Percentiles rank a stretch among this genome's conserved stretches.
phyloP scores from a whole-genome alignment of 768 basidiomycete genomes.

The Lanmaoa rubissima region DNA sequence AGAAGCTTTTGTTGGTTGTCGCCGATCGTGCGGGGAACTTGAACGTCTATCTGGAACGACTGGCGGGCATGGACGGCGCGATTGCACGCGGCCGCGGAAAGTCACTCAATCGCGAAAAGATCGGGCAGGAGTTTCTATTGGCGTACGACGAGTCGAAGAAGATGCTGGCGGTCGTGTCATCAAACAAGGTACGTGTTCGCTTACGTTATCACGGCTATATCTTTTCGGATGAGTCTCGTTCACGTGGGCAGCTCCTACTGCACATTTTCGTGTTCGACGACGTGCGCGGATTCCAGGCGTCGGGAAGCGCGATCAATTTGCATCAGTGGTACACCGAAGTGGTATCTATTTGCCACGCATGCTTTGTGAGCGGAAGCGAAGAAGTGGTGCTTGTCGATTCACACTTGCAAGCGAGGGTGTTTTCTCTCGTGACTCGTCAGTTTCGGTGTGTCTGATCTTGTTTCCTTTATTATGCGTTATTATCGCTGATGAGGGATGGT shows the following conservation, averaged over 20 bases:
- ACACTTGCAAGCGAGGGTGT: conserved; percentile 43
- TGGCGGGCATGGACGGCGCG: conserved; percentile 32
- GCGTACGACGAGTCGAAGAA: conserved; percentile 54
- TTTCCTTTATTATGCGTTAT: neutral
- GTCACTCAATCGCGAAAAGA: conserved; percentile 41
- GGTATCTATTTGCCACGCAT: conserved; percentile 33
- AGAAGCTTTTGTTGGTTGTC: conserved; percentile 43
- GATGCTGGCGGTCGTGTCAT: conserved; percentile 45
- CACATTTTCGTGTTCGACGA: conserved; percentile 52
- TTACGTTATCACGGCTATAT: fast-evolving
- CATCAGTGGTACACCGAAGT: conserved; percentile 40
- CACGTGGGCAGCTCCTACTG: conserved; percentile 32
- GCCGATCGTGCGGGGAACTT: conserved; percentile 35
- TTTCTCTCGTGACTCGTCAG: conserved; percentile 51
- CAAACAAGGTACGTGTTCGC: conserved; percentile 35
- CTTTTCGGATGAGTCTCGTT: neutral
- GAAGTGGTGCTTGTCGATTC: conserved; percentile 53
- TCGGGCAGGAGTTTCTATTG: conserved; percentile 44
- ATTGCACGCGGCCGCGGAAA: conserved; percentile 31
- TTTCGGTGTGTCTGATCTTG: conserved; percentile 40
- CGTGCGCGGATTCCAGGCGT: conserved; percentile 38
- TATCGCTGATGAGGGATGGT: neutral
- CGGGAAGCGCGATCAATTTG: conserved; percentile 42
- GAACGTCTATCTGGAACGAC: conserved; percentile 39
- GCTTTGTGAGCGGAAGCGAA: conserved; percentile 50